Conservation (phyloP, 768 basidiomycete species). For the Phylloporus sp. region DNA sequence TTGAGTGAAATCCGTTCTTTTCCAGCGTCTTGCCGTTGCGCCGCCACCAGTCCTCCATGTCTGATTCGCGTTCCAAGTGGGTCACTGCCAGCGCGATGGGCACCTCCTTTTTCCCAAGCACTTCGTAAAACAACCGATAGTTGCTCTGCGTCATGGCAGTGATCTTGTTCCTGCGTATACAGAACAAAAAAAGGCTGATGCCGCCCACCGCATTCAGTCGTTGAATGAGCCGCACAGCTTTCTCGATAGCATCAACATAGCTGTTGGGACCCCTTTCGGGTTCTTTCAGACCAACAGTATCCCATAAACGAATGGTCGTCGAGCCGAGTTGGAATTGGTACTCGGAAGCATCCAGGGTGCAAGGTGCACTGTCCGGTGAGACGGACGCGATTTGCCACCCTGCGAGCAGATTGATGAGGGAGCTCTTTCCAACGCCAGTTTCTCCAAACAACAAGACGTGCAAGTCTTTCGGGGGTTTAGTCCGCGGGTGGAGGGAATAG, state of each 20-base stretch:
- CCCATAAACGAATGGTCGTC: conserved; percentile 26
- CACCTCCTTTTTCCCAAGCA: conserved; percentile 32
- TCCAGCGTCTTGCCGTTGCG: conserved; percentile 21
- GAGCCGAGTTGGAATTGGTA: conserved; percentile 27
- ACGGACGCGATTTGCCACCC: conserved; percentile 22
- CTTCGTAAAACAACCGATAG: no score
- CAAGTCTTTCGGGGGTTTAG: conserved; percentile 16
- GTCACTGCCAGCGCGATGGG: conserved; percentile 38
- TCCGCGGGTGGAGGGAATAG: conserved; percentile 16
- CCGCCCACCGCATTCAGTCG: conserved; percentile 30
- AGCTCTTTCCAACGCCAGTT: conserved; percentile 24
- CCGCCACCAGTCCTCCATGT: conserved; percentile 34
- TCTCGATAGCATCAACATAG: conserved; percentile 26
- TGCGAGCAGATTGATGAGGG: conserved; percentile 27
- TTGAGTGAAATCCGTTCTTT: conserved; percentile 17
- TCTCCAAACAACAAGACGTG: conserved; percentile 40
- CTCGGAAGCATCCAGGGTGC: conserved; percentile 29
- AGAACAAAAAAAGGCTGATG: conserved; percentile 38
- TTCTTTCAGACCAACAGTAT: conserved; percentile 32
- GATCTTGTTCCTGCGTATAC: conserved; percentile 37
- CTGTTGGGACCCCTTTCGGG: conserved; percentile 16
- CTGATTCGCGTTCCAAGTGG: conserved; percentile 32
- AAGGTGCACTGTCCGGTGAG: conserved; percentile 26
- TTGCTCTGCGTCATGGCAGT: conserved; percentile 21
- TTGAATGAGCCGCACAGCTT: conserved; percentile 32